phyloP scores from a whole-genome alignment of 805 yeast species.

The Limtongia smithiae region DNA sequence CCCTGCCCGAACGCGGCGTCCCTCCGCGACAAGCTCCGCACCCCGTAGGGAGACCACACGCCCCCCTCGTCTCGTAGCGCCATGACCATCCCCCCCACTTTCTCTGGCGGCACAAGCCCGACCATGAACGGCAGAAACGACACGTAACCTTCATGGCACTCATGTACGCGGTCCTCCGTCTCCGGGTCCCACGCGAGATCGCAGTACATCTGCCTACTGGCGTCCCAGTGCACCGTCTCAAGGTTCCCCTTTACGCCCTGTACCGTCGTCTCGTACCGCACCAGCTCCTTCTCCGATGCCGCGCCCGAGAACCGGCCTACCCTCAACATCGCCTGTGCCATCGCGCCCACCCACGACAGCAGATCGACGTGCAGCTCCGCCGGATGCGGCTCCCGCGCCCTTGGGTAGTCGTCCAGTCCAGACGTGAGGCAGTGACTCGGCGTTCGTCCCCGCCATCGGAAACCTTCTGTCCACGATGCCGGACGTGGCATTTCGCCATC shows the following conservation, averaged over 20 bases:
- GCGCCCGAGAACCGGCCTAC: constrained; percentile 60
- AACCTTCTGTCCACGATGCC: constrained; percentile 57
- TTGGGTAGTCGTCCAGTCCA: constrained; percentile 94
- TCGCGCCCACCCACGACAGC: constrained; percentile 87
- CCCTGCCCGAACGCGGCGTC: constrained; percentile 66
- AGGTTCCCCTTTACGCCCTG: constrained; percentile 58
- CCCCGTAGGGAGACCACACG: constrained; percentile 74
- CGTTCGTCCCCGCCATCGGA: constrained; percentile 93
- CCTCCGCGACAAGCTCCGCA: constrained; percentile 70
- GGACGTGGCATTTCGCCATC: constrained; percentile 30
- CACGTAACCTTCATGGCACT: constrained; percentile 86
- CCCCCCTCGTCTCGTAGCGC: constrained; percentile 65
- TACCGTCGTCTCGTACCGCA: constrained; percentile 50
- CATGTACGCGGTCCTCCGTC: constrained; percentile 48
- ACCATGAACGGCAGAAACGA: constrained; percentile 80
- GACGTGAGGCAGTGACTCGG: constrained; percentile 80
- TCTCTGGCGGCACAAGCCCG: constrained; percentile 46
- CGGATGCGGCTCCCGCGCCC: constrained; percentile 72
- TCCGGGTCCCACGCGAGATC: constrained; percentile 52
- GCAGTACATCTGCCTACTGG: constrained; percentile 63
- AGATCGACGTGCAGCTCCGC: constrained; percentile 91
- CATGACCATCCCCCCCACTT: constrained; percentile 46
- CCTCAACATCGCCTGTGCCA: constrained; percentile 76
- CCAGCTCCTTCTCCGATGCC: constrained; percentile 53
- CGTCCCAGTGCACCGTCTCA: constrained; percentile 78